Evolutionary conservation across 495 filamentous ascomycete species (phyloP).

Genomic region (Astrothelium subdiscretum): DNA sequence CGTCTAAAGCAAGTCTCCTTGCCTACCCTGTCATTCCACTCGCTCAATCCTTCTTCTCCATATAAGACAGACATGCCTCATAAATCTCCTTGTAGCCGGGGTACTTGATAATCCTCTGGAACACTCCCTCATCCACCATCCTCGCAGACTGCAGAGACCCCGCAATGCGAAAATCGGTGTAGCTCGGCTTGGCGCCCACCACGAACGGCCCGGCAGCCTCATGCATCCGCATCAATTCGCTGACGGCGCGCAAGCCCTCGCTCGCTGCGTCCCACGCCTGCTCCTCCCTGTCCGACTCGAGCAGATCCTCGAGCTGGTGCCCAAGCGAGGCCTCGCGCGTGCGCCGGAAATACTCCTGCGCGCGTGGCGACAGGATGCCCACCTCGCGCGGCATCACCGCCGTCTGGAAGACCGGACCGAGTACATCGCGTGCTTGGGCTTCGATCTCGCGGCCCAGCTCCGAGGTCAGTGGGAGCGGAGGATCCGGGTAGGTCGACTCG

Average conservation of each 20-base stretch:
- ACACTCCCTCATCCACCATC: conserved; percentile 29
- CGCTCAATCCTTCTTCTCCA: conserved; percentile 28
- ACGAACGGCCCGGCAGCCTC: conserved; percentile 31
- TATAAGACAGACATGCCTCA: conserved; percentile 29
- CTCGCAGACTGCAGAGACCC: conserved; percentile 27
- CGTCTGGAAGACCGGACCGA: conserved; percentile 19
- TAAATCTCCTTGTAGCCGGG: conserved; percentile 27
- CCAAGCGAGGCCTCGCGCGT: conserved; percentile 29
- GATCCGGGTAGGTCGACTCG: conserved; percentile 30
- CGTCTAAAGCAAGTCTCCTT: too few species aligned
- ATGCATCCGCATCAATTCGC: conserved; percentile 27
- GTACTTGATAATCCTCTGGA: conserved; percentile 23
- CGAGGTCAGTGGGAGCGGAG: conserved; percentile 25
- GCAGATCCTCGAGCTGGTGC: conserved; percentile 27
- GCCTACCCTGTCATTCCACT: conserved; percentile 2
- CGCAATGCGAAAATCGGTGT: conserved; percentile 33
- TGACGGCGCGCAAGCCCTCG: conserved; percentile 18
- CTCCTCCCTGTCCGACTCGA: conserved; percentile 26
- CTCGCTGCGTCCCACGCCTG: conserved; percentile 20
- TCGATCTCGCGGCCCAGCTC: conserved; percentile 29
- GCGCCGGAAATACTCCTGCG: conserved; percentile 32
- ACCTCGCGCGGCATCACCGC: conserved; percentile 30
- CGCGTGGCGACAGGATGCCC: conserved; percentile 29
- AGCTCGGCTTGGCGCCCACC: conserved; percentile 24
- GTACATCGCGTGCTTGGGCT: conserved; percentile 20